Evolutionary conservation across 2,329 filamentous ascomycete species (phyloP).

Genomic region (Ceratocystis variospora): DNA sequence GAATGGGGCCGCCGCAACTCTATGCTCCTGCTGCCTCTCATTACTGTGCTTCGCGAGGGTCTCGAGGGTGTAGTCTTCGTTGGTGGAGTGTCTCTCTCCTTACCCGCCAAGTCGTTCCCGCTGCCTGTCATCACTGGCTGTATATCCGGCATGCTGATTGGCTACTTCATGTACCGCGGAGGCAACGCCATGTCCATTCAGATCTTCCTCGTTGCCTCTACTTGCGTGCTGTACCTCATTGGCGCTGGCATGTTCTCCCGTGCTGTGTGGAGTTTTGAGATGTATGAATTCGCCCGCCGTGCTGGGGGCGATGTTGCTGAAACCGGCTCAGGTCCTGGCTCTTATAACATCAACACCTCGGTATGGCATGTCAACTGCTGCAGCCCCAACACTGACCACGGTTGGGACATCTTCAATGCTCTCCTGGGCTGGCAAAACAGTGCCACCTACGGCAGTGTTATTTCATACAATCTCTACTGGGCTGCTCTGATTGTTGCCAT

Average conservation of each 20-base stretch:
- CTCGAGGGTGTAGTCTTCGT: conserved; percentile 70
- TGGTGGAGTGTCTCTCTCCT: conserved; percentile 55
- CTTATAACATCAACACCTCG: conserved; percentile 60
- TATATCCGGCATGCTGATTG: conserved; percentile 45
- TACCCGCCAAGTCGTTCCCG: conserved; percentile 56
- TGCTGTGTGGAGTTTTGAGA: conserved; percentile 58
- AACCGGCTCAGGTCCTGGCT: conserved; percentile 48
- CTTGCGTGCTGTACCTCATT: conserved; percentile 67
- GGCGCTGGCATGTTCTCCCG: conserved; percentile 68
- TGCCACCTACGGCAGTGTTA: conserved; percentile 64
- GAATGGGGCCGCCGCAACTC: conserved; percentile 55
- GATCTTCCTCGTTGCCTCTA: conserved; percentile 62
- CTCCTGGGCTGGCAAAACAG: conserved; percentile 60
- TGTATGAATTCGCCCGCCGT: conserved; percentile 39
- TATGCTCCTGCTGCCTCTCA: conserved; percentile 64
- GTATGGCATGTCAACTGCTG: conserved; percentile 74
- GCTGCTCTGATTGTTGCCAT: conserved; percentile 51
- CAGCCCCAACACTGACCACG: conserved; percentile 48
- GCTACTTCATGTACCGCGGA: conserved; percentile 51
- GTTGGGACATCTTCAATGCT: conserved; percentile 62
- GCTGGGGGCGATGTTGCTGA: conserved; percentile 42
- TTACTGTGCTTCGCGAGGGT: conserved; percentile 64
- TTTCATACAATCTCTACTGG: conserved; percentile 74
- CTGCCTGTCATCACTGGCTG: conserved; percentile 56
- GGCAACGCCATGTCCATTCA: conserved; percentile 33